Base-by-base conservation (phyloP, 2,329 filamentous ascomycete species). In the Aspergillus pseudoterreus region DNA sequence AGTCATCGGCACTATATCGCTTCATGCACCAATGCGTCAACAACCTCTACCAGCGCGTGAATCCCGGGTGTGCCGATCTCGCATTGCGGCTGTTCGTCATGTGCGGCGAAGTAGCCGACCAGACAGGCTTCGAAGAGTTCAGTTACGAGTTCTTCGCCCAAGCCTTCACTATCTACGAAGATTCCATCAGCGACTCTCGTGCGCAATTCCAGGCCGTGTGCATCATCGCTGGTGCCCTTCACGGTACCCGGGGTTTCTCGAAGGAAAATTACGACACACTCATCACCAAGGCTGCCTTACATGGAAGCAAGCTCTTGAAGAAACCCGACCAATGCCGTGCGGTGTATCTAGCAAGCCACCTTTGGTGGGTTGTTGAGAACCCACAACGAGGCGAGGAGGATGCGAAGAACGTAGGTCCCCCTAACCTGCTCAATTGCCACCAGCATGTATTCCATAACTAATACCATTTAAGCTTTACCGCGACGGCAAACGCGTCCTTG, bases 201-300 rank as follows among this genome's bases (percentile, higher is more conserved):
- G 92, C 92, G 12, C 94, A 99, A 69, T 99, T 97, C 77, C 94
- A 99, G 74, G 92, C 94, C 1, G 94, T 99, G 0, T 96, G 92
- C 62, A 87, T 96, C 36, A 91, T 99, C 64, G 90, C 92, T 2
- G 90, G 88, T 51, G 90, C 89, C 4, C 77, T 99, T 51, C 92
- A 96, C 67, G 87, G 90, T 57, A 92, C 90, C 11, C 82, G 92
- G 52, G 86, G 92, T 64, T 99, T 99, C 69, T 86, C 89, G 56
- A 92, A 92, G 70, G 94, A 99, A 73, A 99, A 97, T 67, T 99
- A 97, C 72, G 95, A 99, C 70, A 99, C 94, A 0, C 79, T 99
- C 32, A 99, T 99, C 67, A 99, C 94, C 9, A 99, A 99, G 74
- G 95, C 91, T 60, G 92, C 95, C 2, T 81, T 97, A 60, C 95